Evolutionary conservation across 2,329 filamentous ascomycete species (phyloP).

Genomic region (Byssoonygena ceratinophila): DNA sequence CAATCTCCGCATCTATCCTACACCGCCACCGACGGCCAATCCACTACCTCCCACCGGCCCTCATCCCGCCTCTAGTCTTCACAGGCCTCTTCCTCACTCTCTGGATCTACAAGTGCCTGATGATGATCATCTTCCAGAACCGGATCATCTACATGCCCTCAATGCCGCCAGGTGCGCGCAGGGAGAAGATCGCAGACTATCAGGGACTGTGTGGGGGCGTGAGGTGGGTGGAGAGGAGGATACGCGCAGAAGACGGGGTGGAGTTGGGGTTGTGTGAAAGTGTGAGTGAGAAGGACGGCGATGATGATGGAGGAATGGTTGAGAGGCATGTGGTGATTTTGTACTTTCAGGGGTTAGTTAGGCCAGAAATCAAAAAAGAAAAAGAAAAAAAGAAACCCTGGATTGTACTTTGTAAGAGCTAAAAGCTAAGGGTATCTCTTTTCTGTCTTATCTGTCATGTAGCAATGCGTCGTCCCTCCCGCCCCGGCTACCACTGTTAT

Average conservation of each 20-base stretch:
- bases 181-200: constrained; percentile 58
- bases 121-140: constrained; percentile 69
- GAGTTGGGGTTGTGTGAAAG: constrained; percentile 51
- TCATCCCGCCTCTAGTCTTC: constrained; percentile 60
- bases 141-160: constrained; percentile 74
- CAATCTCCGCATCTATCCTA: neutral
- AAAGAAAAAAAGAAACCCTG: neutral
- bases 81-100: constrained; percentile 53
- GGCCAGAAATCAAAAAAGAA: neutral
- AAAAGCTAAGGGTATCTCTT: neutral
- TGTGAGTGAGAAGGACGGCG: neutral
- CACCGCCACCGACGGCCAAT: neutral
- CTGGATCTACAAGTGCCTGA: constrained; percentile 55
- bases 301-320: neutral
- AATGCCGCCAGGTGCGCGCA: constrained; percentile 58
- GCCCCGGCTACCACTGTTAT: constrained; percentile 39
- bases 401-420: neutral
- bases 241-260: constrained; percentile 54
- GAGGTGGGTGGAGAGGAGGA: constrained; percentile 55
- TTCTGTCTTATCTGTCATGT: neutral
- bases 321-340: constrained; percentile 32
- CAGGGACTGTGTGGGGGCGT: constrained; percentile 49
- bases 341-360: constrained; percentile 40
- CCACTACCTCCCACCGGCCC: constrained; percentile 31
- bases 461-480: constrained; percentile 38